phyloP scores from a whole-genome alignment of 306 rosid species.

The Trifolium repens region DNA sequence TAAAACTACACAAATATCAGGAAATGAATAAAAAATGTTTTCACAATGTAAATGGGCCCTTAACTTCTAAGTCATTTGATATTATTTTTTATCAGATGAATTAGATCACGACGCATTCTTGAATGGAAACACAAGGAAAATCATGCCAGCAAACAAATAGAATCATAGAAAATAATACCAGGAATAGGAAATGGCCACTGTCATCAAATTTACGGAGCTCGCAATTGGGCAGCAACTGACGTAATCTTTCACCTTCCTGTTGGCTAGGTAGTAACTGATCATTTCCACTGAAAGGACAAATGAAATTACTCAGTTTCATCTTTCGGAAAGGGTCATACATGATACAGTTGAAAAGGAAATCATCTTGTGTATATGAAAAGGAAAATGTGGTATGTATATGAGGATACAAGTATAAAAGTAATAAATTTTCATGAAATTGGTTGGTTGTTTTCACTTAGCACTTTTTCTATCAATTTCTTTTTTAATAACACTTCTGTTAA shows the following conservation, averaged over 20 bases:
- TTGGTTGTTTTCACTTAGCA: background rate
- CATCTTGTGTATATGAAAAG: background rate
- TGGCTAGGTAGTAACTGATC: constrained; percentile 76
- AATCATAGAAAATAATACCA: constrained; percentile 60
- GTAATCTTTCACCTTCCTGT: constrained; percentile 70
- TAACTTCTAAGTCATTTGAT: constrained; percentile 19
- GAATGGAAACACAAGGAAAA: constrained; percentile 9
- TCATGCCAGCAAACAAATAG: constrained; percentile 7
- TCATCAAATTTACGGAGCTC: constrained; percentile 64
- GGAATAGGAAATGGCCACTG: constrained; percentile 79
- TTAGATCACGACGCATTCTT: constrained; percentile 18
- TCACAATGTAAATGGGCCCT: too few species aligned
- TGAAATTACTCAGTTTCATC: constrained; percentile 39
- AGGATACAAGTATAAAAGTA: constrained; percentile 1
- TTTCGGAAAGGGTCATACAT: constrained; percentile 25
- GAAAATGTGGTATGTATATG: background rate
- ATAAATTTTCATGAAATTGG: constrained; percentile 21
- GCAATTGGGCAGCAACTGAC: constrained; percentile 52
- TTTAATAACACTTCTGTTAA: background rate
- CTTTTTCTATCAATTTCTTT: background rate
- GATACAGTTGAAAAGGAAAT: constrained; percentile 31
- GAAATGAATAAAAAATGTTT: too few species aligned
- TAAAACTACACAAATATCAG: too few species aligned
- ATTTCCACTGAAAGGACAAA: constrained; percentile 63
- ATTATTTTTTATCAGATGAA: constrained; percentile 25